Conservation (phyloP, 495 filamentous ascomycete species). For the Rostrohypoxylon terebratum region DNA sequence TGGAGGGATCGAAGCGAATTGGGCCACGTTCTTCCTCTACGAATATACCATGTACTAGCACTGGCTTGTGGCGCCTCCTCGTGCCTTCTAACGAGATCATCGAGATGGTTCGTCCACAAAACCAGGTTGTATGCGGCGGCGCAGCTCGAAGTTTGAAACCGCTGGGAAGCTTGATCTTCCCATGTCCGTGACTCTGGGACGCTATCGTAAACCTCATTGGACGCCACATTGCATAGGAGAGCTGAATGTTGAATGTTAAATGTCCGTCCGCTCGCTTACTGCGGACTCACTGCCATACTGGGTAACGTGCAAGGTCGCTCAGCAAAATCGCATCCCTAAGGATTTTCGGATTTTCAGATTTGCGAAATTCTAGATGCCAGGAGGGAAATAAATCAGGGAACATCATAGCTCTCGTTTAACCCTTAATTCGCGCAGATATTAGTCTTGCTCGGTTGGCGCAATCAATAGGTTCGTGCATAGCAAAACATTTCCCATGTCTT, state of each 20-base stretch:
- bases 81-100: constrained; percentile 10
- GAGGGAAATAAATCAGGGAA: not conserved
- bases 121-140: constrained; percentile 5
- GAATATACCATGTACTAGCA: too few relatives aligned
- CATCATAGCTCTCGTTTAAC: not conserved
- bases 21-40: not conserved
- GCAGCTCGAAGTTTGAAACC: constrained; percentile 8
- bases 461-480: constrained; percentile 9
- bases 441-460: not conserved
- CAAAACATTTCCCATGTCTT: constrained; percentile 8
- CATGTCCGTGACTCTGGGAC: constrained; percentile 42
- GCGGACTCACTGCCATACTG: constrained; percentile 31
- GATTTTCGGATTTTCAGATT: constrained; percentile 5
- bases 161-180: constrained; percentile 40
- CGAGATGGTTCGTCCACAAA: not conserved
- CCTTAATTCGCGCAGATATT: constrained; percentile 7
- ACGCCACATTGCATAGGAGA: constrained; percentile 32
- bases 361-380: not conserved
- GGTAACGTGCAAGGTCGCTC: constrained; percentile 16
- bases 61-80: too few relatives aligned
- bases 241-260: constrained; percentile 24
- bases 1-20: constrained; percentile 3
- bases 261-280: constrained; percentile 25
- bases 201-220: constrained; percentile 32
- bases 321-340: not conserved